Evolutionary conservation across 2,329 filamentous ascomycete species (phyloP).

Genomic region (Davidsoniella eucalypti): DNA sequence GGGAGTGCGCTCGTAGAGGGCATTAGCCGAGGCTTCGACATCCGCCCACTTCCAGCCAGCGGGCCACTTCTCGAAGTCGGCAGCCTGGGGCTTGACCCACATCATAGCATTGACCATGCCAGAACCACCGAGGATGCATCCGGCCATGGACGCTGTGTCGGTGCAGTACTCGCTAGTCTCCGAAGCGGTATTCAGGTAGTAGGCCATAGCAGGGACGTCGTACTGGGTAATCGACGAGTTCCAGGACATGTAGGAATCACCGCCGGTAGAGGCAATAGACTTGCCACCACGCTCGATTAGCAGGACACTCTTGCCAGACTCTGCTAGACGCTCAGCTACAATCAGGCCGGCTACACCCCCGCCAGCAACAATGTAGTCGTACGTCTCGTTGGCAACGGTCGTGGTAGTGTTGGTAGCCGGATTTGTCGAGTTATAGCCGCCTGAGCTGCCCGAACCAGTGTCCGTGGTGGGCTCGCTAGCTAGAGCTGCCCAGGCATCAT

Average conservation of each 20-base stretch:
- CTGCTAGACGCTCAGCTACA: conserved; percentile 19
- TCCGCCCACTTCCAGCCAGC: conserved; percentile 52
- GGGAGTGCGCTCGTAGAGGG: conserved; percentile 53
- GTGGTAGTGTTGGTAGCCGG: conserved; percentile 32
- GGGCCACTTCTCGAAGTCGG: conserved; percentile 61
- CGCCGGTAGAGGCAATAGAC: conserved; percentile 47
- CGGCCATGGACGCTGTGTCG: conserved; percentile 56
- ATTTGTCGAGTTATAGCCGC: conserved; percentile 34
- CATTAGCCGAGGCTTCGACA: conserved; percentile 38
- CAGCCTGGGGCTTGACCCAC: conserved; percentile 43
- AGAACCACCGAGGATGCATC: conserved; percentile 52
- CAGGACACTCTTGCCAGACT: conserved; percentile 43
- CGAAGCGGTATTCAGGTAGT: conserved; percentile 52
- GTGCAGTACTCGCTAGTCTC: conserved; percentile 47
- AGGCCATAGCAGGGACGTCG: conserved; percentile 50
- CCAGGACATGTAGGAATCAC: conserved; percentile 44
- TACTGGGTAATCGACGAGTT: conserved; percentile 50
- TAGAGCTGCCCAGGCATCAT: conserved; percentile 17
- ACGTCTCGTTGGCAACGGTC: conserved; percentile 27
- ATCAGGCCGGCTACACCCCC: conserved; percentile 21
- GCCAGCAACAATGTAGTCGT: conserved; percentile 19
- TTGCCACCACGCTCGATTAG: conserved; percentile 45
- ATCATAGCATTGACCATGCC: conserved; percentile 51
- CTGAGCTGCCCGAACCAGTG: conserved; percentile 23
- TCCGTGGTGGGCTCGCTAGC: conserved; percentile 10